Evolutionary conservation across 306 rosid species (phyloP), one percentile per base, ranked within the genome.

Genomic region (Vicia faba): DNA sequence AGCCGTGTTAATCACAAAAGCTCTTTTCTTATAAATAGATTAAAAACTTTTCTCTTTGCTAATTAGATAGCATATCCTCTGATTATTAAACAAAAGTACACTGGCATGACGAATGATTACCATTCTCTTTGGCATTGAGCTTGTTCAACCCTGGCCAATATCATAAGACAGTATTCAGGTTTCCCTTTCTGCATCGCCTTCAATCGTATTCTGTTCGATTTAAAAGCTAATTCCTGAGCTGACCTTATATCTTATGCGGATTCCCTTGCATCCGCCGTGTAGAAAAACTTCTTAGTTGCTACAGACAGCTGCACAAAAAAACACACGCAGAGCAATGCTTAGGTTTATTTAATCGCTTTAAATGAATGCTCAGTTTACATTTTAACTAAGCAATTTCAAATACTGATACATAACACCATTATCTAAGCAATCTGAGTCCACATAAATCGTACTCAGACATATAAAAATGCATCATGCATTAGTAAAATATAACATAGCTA

Each of bases 241-340:
- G n/a, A n/a, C n/a, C n/a, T n/a, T n/a, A n/a, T n/a, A 12, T 26
- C 61, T 26, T 26, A 26, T 55, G 19, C 82, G 0, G 92, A 83
- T 71, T 85, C 86, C 74, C 84, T 84, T 14, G 87, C 86, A 65
- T 87, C n/a, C 91, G 81, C 83, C 11, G 92, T 89, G 73, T 87
- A 84, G 67, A 89, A 25, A 61, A 92, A 74, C 86, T 85, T 83
- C n/a, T n/a, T n/a, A 61, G 84, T 55, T 61, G 92, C 91, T 51
- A 80, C 81, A 20, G 86, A 69, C 79, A 87, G 77, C 97, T 85
- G 86, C 84, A 78, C 12, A 28, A 28, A 38, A 59, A n/a, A n/a
- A n/a, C n/a, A n/a, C n/a, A n/a, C n/a, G n/a, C n/a, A n/a, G n/a
- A n/a, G n/a, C n/a, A n/a, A n/a, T n/a, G n/a, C n/a, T n/a, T n/a